Conservation (phyloP, 192 early-diverging fungal species). For the Podila clonocystis region DNA sequence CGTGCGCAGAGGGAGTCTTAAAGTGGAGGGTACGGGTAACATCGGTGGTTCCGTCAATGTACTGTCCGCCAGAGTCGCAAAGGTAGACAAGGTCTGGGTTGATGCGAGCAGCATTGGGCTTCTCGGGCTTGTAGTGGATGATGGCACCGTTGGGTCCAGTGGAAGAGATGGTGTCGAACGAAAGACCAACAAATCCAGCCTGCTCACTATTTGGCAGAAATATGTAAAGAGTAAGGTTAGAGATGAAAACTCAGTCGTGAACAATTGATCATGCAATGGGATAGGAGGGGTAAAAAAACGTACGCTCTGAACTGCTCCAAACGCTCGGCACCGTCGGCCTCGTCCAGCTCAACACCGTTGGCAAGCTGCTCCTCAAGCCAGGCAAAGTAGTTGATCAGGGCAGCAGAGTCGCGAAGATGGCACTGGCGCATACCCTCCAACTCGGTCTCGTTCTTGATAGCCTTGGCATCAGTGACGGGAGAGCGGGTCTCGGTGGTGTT, state of each 20-base stretch:
- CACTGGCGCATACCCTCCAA: constrained; percentile 92
- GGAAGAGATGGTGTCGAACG: constrained; percentile 96
- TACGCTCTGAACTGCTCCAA: constrained; percentile 79
- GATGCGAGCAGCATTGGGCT: constrained; percentile 80
- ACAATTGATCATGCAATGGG: background rate
- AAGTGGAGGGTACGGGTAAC: constrained; percentile 96
- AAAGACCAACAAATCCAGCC: constrained; percentile 88
- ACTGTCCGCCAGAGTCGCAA: constrained; percentile 97
- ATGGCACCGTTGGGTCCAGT: constrained; percentile 97
- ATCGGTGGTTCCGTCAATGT: constrained; percentile 96
- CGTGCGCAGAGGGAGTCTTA: constrained; percentile 80
- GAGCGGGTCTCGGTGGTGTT: constrained; percentile 67
- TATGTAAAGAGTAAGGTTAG: constrained; percentile 1
- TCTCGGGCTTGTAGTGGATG: constrained; percentile 96
- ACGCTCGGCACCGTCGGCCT: constrained; percentile 87
- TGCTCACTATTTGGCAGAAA: constrained; percentile 58
- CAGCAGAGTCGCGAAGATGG: constrained; percentile 91
- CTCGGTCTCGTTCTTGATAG: constrained; percentile 93
- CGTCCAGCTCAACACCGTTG: constrained; percentile 75
- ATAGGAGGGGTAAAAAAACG: background rate
- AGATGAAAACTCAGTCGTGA: background rate
- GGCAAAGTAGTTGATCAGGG: constrained; percentile 83
- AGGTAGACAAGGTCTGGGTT: constrained; percentile 85
- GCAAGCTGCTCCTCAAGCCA: constrained; percentile 95
- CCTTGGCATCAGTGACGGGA: constrained; percentile 84